Evolutionary conservation across 352 stramenopile genomes (phyloP), one percentile per base, ranked within the genome.

Genomic region (Globisporangium spinosum): DNA sequence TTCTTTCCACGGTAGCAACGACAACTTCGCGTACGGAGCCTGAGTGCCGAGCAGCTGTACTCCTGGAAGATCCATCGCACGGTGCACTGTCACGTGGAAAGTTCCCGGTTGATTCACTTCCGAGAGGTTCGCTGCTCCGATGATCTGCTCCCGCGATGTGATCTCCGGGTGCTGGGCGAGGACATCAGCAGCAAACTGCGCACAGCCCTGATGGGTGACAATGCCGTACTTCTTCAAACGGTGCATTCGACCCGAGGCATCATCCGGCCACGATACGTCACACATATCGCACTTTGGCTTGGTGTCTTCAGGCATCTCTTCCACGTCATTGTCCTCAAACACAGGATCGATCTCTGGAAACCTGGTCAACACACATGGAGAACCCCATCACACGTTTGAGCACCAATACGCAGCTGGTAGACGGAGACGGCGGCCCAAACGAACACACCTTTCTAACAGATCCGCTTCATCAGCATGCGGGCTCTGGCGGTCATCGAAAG

Each of bases 1-100:
- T 66, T 96, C 88, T 55, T 96, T 94, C 88, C 88, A 96, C 6
- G 86, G 86, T 53, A 94, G 69, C 40, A 94, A 64, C 12, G 86
- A 91, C 34, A 94, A 58, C 66, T 85, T 92, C 2, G 82, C 82
- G 54, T 94, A 94, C 15, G 86, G 86, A 22, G 78, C 76, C 56
- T 86, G 79, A 4, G 85, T 89, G 3, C 86, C 86, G 32, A 91
- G 73, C 0, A 91, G 35, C 35, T 91, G 86, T 0, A 76, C 82
- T 1, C 83, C 83, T 2, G 84, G 84, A 1, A 94, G 62, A 62
- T 94, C 86, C 70, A 89, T 89, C 0, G 86, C 86, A 2, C 85
- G 79, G 68, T 90, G 76, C 15, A 93, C 84, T 4, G 81, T 91
- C 0, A 94, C 75, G 58, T 92, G 76, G 51, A 94, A 94, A 38